Conservation (phyloP, 1,284 basidiomycete genomes). For the Fistulinella cinereoalba region DNA sequence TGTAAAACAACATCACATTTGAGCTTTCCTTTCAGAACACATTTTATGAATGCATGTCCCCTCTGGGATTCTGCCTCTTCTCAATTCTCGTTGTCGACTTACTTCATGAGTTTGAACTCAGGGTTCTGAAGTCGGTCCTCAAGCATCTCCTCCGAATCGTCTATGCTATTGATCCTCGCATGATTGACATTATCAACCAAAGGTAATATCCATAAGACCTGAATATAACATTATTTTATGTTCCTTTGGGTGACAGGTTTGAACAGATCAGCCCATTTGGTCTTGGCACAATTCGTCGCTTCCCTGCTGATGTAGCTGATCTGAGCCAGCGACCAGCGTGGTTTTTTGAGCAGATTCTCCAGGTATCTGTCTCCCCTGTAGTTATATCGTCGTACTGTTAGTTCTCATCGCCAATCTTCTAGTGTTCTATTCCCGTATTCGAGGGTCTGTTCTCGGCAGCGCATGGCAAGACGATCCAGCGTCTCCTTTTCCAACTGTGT, state of each 20-base stretch:
- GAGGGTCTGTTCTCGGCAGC: background rate
- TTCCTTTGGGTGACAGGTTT: background rate
- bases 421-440: conserved; percentile 1
- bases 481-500: background rate
- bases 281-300: background rate
- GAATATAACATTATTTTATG: too few relatives aligned
- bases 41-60: background rate
- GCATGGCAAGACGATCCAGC: background rate
- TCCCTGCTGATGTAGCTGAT: background rate
- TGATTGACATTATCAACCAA: background rate
- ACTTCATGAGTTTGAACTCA: background rate
- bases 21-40: background rate
- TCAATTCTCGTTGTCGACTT: background rate
- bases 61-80: background rate
- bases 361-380: background rate
- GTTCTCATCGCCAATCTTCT: background rate
- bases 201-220: background rate
- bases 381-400: too few relatives aligned
- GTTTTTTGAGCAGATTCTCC: background rate
- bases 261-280: background rate
- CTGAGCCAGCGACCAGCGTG: background rate
- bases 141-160: background rate
- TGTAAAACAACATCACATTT: background rate
- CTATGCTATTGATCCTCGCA: background rate
- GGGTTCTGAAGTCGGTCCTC: background rate